Percentiles rank a stretch among this genome's conserved stretches.
These are phyloP conservation scores for Quercus berberidifolia DNA, from an alignment of 306 rosid species.

Conservation along the genomic window DNA sequence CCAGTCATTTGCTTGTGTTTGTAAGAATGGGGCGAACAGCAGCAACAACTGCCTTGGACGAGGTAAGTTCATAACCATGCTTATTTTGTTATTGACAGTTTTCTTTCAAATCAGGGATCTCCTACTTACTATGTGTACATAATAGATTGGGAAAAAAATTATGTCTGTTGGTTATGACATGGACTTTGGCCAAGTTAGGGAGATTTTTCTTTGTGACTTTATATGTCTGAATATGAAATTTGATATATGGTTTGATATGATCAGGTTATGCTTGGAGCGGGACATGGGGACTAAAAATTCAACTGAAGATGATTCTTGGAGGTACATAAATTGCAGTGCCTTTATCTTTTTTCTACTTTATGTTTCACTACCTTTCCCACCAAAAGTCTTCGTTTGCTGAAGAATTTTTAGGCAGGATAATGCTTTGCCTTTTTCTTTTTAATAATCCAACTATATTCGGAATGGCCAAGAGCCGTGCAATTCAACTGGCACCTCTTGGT, in stretches of 20 bases:
- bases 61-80: conserved; percentile 25
- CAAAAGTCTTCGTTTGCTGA: not conserved
- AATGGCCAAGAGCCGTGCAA: too few relatives aligned
- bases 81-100: not conserved
- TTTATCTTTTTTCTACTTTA: conserved; percentile 5
- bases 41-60: conserved; percentile 36
- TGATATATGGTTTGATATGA: conserved; percentile 8
- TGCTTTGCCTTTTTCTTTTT: not conserved
- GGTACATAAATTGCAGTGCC: conserved; percentile 28
- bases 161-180: too few relatives aligned
- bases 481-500: too few relatives aligned
- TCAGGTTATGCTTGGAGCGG: conserved; percentile 45
- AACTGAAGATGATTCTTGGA: conserved; percentile 33
- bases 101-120: too few relatives aligned
- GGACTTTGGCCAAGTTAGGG: not conserved
- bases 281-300: conserved; percentile 30
- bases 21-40: conserved; percentile 38
- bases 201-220: not conserved
- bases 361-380: not conserved
- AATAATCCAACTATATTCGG: not conserved
- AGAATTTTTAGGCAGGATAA: not conserved
- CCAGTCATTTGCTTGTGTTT: conserved; percentile 43
- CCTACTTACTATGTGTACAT: too few relatives aligned
- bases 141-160: too few relatives aligned
- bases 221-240: not conserved